phyloP scores from a whole-genome alignment of 2,329 filamentous ascomycete species.

The Microsporum ferrugineum region DNA sequence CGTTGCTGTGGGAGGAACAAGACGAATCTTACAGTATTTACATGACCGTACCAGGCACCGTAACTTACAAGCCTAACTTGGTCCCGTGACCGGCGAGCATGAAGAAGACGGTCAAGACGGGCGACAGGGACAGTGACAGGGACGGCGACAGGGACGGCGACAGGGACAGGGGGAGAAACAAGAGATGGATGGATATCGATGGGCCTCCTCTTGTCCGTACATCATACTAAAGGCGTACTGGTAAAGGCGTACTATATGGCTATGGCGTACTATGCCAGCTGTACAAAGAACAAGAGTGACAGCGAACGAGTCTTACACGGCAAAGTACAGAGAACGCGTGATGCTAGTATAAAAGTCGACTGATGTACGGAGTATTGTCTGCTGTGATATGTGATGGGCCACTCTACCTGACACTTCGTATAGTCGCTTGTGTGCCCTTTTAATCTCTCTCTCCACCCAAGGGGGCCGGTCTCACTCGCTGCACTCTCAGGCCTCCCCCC shows the following conservation, averaged over 20 bases:
- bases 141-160: neutral
- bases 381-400: no score
- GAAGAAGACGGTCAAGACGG: neutral
- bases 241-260: no score
- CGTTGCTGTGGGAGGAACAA: neutral
- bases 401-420: neutral
- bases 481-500: neutral
- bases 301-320: neutral
- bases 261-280: no score
- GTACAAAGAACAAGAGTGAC: neutral
- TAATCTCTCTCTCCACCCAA: neutral
- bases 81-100: neutral
- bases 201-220: neutral
- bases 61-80: neutral
- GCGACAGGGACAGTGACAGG: neutral
- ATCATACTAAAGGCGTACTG: no score
- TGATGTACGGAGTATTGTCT: no score
- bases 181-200: neutral
- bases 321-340: no score
- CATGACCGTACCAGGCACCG: conserved; percentile 1
- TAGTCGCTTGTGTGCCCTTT: neutral
- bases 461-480: neutral
- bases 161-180: neutral
- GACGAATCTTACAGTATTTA: neutral
- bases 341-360: no score